Percentiles rank a stretch among this genome's conserved stretches.
Conservation (phyloP, 2,329 filamentous ascomycete species). For the Aureobasidium sp. region DNA sequence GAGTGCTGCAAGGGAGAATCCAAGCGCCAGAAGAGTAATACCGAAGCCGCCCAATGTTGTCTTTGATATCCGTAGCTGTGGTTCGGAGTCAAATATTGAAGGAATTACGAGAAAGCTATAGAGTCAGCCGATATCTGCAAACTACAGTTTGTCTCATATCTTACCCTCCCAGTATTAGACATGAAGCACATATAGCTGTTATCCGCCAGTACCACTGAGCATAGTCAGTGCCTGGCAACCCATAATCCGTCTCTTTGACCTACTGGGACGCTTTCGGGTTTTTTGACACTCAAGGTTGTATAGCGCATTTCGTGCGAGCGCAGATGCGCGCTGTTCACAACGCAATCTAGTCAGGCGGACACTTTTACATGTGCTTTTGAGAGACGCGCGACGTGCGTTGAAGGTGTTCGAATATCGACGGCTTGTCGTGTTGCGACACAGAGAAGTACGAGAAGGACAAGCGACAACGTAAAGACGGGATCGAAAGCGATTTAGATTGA, state of each 20-base stretch:
- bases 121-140: constrained; percentile 16
- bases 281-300: background rate
- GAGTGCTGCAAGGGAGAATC: constrained; percentile 43
- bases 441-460: background rate
- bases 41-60: constrained; percentile 39
- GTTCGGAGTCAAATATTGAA: constrained; percentile 37
- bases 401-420: background rate
- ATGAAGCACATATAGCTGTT: constrained; percentile 37
- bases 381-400: background rate
- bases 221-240: background rate
- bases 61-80: constrained; percentile 31
- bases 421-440: background rate
- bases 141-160: constrained; percentile 12
- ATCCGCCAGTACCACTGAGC: constrained; percentile 44
- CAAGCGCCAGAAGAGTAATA: constrained; percentile 41
- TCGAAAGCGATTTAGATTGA: background rate
- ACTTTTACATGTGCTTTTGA: background rate
- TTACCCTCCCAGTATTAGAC: constrained; percentile 45
- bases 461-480: background rate
- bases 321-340: background rate
- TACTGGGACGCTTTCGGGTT: background rate
- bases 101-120: constrained; percentile 44
- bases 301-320: background rate
- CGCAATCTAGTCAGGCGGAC: background rate
- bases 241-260: background rate